Evolutionary conservation across 23 red algal species (phyloP), one percentile per base, ranked within the genome.

Genomic region (Chondrus crispus): DNA sequence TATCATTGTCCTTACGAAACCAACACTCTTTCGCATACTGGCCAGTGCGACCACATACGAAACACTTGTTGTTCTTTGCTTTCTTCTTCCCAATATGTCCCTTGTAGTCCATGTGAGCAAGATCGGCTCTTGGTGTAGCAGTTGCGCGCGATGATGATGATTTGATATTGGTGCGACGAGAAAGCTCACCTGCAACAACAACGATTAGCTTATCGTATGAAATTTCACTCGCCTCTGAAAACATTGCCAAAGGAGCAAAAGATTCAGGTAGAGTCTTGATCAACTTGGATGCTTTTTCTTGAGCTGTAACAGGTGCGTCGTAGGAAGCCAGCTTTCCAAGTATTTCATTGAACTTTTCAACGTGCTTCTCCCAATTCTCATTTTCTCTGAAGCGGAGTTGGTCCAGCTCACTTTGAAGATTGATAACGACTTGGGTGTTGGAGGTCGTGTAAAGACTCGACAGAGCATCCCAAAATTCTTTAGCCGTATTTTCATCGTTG

Each of bases 1-100:
- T 32, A 2, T 32, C 26, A 1, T 66, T 32, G 35, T 66, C 60
- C 26, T 77, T 1, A 26, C 71, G 26, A 38, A 39, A 2, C 71
- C 71, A 77, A 77, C 1, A 77, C 43, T 77, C 38, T 26, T 38
- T 77, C n/a, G 71, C 71, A 48, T 46, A 77, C 32, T 77, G 71
- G 43, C 2, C 71, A 39, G 29, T 42, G 1, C 71, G 26, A n/a
- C 71, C 71, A 48, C 1, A 77, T 26, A 47, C 12, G 44, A 35
- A 38, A 77, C 71, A 77, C 43, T 42, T 77, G 38, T 0, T 1
- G 43, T 1, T 77, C 44, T 1, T 77, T n/a, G n/a, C n/a, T n/a
- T n/a, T n/a, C 60, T 13, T 66, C 60, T 66, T 66, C 26, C 35
- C 60, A 19, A 66, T 66, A 0, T 8, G 26, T 66, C 18, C 60